Evolutionary conservation across 306 rosid species (phyloP).

Genomic region (Neltuma alba): DNA sequence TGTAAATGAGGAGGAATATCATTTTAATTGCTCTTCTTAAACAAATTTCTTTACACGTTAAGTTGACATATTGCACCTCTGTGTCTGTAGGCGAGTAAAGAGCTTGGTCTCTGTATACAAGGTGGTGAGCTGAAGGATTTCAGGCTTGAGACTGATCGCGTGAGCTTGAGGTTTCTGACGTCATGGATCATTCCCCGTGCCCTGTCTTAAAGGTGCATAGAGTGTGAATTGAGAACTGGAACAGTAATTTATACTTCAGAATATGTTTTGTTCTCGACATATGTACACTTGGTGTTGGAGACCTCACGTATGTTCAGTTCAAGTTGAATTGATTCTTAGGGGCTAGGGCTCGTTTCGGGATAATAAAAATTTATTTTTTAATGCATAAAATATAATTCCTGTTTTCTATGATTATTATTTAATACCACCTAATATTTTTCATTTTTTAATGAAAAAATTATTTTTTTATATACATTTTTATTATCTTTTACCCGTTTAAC

Average conservation of each 20-base stretch:
- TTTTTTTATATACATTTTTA: background rate
- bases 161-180: background rate
- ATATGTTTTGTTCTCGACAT: background rate
- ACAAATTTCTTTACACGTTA: background rate
- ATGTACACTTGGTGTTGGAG: background rate
- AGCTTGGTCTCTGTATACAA: background rate
- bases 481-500: background rate
- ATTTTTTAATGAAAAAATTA: background rate
- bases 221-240: background rate
- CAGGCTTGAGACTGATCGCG: background rate
- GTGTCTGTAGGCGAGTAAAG: background rate
- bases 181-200: no score
- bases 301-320: background rate
- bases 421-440: background rate
- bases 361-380: background rate
- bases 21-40: background rate
- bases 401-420: background rate
- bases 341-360: background rate
- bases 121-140: background rate
- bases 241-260: background rate
- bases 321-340: background rate
- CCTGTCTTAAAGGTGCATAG: no score
- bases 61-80: background rate
- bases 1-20: background rate
- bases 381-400: background rate